Conservation (phyloP, 257 asterid species). For the Paraleonurus japonicus region DNA sequence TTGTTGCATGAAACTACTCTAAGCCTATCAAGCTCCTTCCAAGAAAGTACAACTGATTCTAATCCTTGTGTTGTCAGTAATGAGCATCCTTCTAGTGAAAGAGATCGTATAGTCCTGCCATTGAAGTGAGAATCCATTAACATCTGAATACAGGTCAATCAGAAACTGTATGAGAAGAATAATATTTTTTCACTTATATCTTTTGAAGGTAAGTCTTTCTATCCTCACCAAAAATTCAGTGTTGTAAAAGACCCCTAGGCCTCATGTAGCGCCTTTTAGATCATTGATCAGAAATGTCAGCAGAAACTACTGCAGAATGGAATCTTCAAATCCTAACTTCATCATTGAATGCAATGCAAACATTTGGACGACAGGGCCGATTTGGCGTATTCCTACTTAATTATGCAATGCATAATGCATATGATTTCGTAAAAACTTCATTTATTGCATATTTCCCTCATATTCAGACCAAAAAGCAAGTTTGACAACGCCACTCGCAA, state of each 20-base stretch:
- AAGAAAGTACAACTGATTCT: conserved; percentile 72
- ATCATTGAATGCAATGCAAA: not conserved
- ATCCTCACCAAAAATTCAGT: not conserved
- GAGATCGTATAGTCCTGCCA: conserved; percentile 60
- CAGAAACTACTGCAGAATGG: conserved; percentile 3
- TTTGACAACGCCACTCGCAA: not conserved
- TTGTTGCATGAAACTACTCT: conserved; percentile 81
- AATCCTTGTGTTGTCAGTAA: conserved; percentile 79
- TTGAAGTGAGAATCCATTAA: conserved; percentile 24
- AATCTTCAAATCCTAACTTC: conserved; percentile 17
- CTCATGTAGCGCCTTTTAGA: not conserved
- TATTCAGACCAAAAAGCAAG: not conserved
- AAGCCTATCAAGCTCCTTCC: conserved; percentile 77
- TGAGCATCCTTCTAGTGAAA: conserved; percentile 89
- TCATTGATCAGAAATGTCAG: not conserved
- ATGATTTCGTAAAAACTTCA: not conserved
- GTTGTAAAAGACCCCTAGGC: not conserved
- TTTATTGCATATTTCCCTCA: not conserved
- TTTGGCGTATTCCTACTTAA: not conserved
- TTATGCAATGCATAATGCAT: not conserved
- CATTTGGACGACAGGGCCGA: not conserved
- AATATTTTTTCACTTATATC: not conserved
- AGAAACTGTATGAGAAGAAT: not conserved
- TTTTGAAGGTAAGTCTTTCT: not conserved
- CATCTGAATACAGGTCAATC: not conserved